phyloP scores from a whole-genome alignment of 2,329 filamentous ascomycete species.

The Rhynchosporium graminicola region DNA sequence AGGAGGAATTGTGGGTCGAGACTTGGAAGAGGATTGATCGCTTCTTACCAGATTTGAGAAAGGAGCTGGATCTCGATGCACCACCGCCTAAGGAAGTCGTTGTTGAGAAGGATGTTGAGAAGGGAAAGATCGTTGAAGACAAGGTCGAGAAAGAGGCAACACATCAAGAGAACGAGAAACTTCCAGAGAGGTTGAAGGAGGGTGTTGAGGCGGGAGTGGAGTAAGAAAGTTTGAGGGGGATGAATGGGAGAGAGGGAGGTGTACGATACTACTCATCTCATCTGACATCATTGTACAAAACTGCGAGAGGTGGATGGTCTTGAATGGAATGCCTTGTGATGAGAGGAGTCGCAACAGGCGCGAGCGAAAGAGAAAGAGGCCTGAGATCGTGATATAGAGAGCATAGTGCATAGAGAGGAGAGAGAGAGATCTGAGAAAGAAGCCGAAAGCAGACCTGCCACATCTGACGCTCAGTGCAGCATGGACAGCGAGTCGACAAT shows the following conservation, averaged over 20 bases:
- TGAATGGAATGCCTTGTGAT: background rate
- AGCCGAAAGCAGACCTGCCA: background rate
- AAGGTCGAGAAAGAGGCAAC: background rate
- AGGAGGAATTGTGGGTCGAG: constrained; percentile 60
- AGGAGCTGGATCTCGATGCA: constrained; percentile 57
- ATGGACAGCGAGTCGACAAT: constrained; percentile 15
- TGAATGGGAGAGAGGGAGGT: background rate
- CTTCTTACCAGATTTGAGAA: constrained; percentile 61
- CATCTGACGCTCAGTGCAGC: constrained; percentile 13
- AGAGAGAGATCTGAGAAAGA: too few relatives aligned
- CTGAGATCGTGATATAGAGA: background rate
- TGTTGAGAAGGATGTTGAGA: constrained; percentile 13
- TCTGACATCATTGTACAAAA: constrained; percentile 7
- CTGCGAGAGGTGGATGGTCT: background rate
- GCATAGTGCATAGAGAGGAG: background rate
- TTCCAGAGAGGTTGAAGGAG: background rate
- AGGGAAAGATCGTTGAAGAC: constrained; percentile 11
- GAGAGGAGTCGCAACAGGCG: background rate
- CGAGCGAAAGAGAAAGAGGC: background rate
- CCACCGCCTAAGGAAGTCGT: constrained; percentile 24
- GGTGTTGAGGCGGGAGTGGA: background rate
- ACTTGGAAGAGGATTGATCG: constrained; percentile 67
- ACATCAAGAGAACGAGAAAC: background rate
- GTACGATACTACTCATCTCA: constrained; percentile 7
- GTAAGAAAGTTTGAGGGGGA: background rate